Evolutionary conservation across 192 early-diverging fungal species (phyloP).

Genomic region (Linnemannia schmuckeri): DNA sequence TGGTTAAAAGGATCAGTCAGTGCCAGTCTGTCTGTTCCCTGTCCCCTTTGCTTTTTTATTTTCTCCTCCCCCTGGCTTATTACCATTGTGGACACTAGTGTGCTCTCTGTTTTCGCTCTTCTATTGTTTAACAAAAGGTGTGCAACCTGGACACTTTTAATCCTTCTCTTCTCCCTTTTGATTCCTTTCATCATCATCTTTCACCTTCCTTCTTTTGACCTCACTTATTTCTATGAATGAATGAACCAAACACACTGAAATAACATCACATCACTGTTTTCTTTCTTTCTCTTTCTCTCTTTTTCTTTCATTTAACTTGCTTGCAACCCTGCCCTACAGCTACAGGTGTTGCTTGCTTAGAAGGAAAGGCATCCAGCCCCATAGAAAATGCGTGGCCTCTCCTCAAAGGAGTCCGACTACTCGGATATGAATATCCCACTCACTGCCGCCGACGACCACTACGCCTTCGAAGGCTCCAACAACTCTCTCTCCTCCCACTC

Average conservation of each 20-base stretch:
- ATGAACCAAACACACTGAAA: not conserved
- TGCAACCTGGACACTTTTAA: too few relatives aligned
- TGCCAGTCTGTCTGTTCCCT: not conserved
- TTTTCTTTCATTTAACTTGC: not conserved
- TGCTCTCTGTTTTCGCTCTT: not conserved
- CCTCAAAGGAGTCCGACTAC: slow-evolving; percentile 58
- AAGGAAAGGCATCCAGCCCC: slow-evolving; percentile 19
- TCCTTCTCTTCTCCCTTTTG: too few relatives aligned
- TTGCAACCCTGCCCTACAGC: not conserved
- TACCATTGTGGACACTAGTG: not conserved
- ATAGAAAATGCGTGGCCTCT: slow-evolving; percentile 51
- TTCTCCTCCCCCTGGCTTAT: not conserved
- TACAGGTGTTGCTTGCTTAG: not conserved
- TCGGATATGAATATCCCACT: slow-evolving; percentile 61
- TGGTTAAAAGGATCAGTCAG: too few relatives aligned
- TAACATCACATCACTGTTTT: not conserved
- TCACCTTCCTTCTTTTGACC: not conserved
- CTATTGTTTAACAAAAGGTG: too few relatives aligned
- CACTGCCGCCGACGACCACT: slow-evolving; percentile 47
- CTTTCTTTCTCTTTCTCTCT: not conserved
- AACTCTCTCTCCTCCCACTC: slow-evolving; percentile 15
- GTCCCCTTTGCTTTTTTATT: not conserved
- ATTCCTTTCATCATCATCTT: too few relatives aligned
- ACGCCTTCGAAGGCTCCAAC: slow-evolving; percentile 32
- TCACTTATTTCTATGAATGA: too few relatives aligned